Conservation (phyloP, 2,329 filamentous ascomycete genomes). For the Chrysoporthe austroafricana region DNA sequence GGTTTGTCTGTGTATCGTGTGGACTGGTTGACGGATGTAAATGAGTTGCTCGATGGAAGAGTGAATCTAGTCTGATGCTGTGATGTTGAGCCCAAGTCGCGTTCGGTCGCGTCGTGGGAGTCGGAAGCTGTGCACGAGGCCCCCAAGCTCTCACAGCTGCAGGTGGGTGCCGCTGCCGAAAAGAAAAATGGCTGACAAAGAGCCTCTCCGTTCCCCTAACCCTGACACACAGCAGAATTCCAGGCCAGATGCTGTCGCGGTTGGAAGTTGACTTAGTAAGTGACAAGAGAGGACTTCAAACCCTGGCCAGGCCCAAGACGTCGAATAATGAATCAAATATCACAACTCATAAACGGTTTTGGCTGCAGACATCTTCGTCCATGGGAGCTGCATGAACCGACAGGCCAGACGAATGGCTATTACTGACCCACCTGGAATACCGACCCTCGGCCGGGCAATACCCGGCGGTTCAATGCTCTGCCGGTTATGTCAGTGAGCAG, state of each 20-base stretch:
- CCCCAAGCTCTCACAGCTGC: slow-evolving; percentile 4
- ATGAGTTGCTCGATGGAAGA: background rate
- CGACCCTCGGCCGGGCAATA: background rate
- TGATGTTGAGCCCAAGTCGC: slow-evolving; percentile 12
- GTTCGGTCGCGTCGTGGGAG: slow-evolving; percentile 8
- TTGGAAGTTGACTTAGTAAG: background rate
- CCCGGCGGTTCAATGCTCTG: background rate
- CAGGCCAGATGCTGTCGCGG: background rate
- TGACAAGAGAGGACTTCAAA: background rate
- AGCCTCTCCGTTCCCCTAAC: background rate
- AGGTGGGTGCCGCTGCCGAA: background rate
- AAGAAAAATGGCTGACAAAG: slow-evolving; percentile 5
- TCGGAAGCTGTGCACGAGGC: slow-evolving; percentile 12
- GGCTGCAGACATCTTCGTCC: background rate
- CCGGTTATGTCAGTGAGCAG: background rate
- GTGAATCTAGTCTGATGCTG: slow-evolving; percentile 17
- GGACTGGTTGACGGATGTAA: background rate
- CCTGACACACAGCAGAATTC: background rate
- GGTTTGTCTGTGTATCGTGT: slow-evolving; percentile 26
- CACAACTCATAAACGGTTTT: background rate
- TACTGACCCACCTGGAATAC: background rate
- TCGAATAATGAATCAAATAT: background rate
- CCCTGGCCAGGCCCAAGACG: background rate
- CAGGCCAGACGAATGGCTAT: background rate
- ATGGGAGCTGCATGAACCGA: background rate